These are phyloP conservation scores for Fonsecaea multimorphosa DNA, from an alignment of 2,329 filamentous ascomycete genomes.

Conservation along the genomic window DNA sequence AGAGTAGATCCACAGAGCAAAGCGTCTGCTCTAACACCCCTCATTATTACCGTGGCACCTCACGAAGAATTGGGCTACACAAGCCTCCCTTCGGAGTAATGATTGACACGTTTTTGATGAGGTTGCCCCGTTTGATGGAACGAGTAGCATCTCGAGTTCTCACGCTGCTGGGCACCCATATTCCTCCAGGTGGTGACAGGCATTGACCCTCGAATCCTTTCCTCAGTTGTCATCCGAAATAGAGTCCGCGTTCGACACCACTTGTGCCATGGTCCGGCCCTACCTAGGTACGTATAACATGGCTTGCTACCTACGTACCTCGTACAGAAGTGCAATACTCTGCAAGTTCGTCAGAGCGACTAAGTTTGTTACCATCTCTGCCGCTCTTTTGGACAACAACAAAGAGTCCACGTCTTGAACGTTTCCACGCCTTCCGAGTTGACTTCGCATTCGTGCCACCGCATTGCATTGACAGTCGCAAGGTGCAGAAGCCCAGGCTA, in stretches of 20 bases:
- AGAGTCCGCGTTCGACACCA: background rate
- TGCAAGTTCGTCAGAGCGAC: background rate
- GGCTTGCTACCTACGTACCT: background rate
- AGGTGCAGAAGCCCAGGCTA: background rate
- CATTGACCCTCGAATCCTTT: background rate
- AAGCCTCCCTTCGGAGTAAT: background rate
- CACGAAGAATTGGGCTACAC: background rate
- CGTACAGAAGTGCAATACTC: background rate
- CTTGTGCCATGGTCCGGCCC: background rate
- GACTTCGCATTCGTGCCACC: background rate
- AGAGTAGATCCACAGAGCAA: background rate
- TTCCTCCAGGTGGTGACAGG: background rate
- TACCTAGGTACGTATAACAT: no score
- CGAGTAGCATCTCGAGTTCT: background rate
- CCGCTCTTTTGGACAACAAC: background rate
- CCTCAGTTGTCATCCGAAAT: background rate
- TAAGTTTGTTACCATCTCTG: background rate
- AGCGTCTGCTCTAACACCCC: conserved; percentile 10
- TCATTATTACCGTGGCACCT: conserved; percentile 6
- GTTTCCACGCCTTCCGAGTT: background rate
- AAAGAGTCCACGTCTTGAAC: background rate
- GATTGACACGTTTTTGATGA: conserved; percentile 7
- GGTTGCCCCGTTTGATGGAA: background rate
- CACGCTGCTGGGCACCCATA: background rate
- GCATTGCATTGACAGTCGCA: background rate